Percentiles rank a stretch among this genome's conserved stretches.
These are phyloP conservation scores for Fusarium cicatricum DNA, from an alignment of 2,329 filamentous ascomycete species.

Conservation along the genomic window DNA sequence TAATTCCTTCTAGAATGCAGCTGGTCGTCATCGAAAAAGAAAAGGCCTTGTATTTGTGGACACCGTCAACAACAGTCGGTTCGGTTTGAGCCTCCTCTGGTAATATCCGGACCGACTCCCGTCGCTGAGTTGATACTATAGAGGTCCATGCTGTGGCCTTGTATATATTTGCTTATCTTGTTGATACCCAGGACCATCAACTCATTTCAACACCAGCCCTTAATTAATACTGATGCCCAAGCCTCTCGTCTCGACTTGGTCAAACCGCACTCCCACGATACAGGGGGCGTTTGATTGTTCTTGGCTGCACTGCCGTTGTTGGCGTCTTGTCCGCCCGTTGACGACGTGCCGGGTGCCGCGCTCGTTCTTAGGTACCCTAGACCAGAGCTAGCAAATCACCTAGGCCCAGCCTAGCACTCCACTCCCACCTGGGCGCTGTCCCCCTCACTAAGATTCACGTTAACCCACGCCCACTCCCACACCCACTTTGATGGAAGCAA, in stretches of 20 bases:
- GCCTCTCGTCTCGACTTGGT: slow-evolving; percentile 1
- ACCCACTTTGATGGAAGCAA: slow-evolving; percentile 27
- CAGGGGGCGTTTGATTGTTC: slow-evolving; percentile 26
- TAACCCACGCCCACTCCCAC: neutral
- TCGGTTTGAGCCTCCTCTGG: slow-evolving; percentile 13
- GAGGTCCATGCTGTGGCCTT: no score
- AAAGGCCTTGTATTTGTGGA: slow-evolving; percentile 5
- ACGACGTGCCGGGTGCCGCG: slow-evolving; percentile 25
- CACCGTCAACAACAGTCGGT: slow-evolving; percentile 1
- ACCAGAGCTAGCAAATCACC: slow-evolving; percentile 15
- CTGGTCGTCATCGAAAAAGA: slow-evolving; percentile 24
- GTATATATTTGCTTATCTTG: neutral
- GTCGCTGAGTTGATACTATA: neutral
- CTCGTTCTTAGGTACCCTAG: slow-evolving; percentile 14
- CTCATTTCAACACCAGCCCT: slow-evolving; percentile 9
- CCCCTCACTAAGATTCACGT: slow-evolving; percentile 4
- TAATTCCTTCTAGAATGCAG: slow-evolving; percentile 1
- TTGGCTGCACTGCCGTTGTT: slow-evolving; percentile 12
- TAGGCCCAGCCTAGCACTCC: slow-evolving; percentile 8
- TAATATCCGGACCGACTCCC: neutral
- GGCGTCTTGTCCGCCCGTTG: slow-evolving; percentile 1
- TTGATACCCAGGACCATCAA: slow-evolving; percentile 4
- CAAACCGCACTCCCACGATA: slow-evolving; percentile 13
- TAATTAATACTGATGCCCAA: slow-evolving; percentile 15
- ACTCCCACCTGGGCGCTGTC: neutral